Evolutionary conservation across 139 green algal species (phyloP), one percentile per base, ranked within the genome.

Genomic region (Tetratostichococcus sp.): DNA sequence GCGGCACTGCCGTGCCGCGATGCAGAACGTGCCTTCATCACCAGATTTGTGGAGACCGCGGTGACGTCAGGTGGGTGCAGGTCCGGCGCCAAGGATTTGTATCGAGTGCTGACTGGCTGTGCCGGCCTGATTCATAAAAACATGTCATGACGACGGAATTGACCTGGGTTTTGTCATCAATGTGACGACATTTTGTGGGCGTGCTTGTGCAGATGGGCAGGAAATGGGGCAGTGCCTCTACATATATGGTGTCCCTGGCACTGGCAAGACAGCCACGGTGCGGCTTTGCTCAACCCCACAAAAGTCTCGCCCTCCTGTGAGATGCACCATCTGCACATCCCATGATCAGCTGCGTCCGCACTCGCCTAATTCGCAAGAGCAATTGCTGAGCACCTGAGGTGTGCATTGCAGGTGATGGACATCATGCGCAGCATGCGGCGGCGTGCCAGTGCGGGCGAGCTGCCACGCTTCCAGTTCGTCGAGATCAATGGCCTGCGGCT

Each of bases 161-260:
- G n/a, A n/a, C n/a, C n/a, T n/a, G n/a, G n/a, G n/a, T n/a, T n/a
- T n/a, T n/a, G n/a, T n/a, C n/a, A n/a, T n/a, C n/a, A n/a, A n/a
- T n/a, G n/a, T n/a, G n/a, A n/a, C n/a, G n/a, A n/a, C n/a, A n/a
- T 25, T 8, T 30, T 25, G 21, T 32, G 59, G 70, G 2, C 1
- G 8, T 16, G 3, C 11, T 8, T 19, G 35, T 65, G 35, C 81
- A 88, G 83, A 77, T 26, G 50, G 50, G 2, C 75, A 79, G 28
- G 50, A 69, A 2, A 69, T 66, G 1, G 91, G 93, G 16, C 70
- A 68, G 66, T 98, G 86, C 76, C 81, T 98, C 73, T 99, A 99
- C 82, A 89, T 99, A 59, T 94, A 84, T 42, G 95, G 95, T 23
- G 94, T 99, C 69, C 95, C 95, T 0, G 95, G 95, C 43, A 99